Evolutionary conservation across 768 basidiomycete genomes (phyloP), one percentile per base, ranked within the genome.

Genomic region (Fomitopsis serialis): DNA sequence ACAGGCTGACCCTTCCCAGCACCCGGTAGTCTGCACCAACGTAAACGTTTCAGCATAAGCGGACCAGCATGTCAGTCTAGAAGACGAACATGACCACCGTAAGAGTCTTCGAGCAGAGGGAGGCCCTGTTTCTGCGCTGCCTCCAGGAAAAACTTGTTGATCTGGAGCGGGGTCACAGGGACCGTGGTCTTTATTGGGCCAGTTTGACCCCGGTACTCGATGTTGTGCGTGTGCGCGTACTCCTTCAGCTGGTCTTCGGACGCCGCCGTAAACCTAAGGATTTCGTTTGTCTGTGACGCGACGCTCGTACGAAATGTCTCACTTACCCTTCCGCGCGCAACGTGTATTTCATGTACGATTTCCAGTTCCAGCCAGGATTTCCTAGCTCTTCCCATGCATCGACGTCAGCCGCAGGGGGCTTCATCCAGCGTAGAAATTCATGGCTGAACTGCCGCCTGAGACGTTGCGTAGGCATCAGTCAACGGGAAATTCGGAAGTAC

Each of bases 311-410:
- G 12, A 22, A 6, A 48, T 24, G 40, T 42, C 23, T 8, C 12
- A 48, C 54, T 29, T 17, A 56, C 60, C 35, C 44, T 23, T 62
- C 58, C 7, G 52, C 69, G 52, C 74, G 74, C 42, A 71, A 68
- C 11, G 65, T 49, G 48, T 69, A 74, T 22, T 72, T 69, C 27
- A 42, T 25, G 46, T 49, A 58, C 3, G 45, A n/a, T 0, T 68
- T 60, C 77, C 77, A 81, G 58, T 78, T 79, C 79, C 80, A 82
- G 3, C 79, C 79, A 1, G 70, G 68, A 53, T 81, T 81, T 5
- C 80, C 80, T n/a, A 82, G 68, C 49, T 68, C 65, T 57, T 80
- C 51, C 78, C 47, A 75, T 66, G 12, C 66, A 42, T 72, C 68
- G 21, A 72, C 53, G 36, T 72, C 70, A 17, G 59, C 61, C 2